These are phyloP conservation scores for Lecanoromycetidae sp. DNA, from an alignment of 2,329 filamentous ascomycete species.

Conservation along the genomic window DNA sequence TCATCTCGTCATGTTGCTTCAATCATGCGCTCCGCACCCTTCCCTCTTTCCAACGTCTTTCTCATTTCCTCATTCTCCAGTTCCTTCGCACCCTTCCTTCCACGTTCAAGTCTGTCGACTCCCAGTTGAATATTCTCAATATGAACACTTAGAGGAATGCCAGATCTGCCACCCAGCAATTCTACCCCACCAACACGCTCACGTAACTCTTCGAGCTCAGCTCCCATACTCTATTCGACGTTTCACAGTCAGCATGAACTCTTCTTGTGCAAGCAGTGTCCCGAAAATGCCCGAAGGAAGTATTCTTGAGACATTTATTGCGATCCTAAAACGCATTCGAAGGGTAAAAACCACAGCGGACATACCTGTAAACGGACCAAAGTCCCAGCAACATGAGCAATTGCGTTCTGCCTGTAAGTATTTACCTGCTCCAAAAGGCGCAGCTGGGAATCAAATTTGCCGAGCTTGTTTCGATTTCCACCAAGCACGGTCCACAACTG, in stretches of 20 bases:
- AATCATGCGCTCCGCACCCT: conserved; percentile 27
- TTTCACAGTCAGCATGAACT: no score
- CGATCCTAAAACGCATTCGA: no score
- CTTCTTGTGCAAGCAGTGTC: no score
- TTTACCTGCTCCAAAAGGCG: conserved; percentile 54
- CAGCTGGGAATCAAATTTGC: conserved; percentile 52
- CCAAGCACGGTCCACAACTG: conserved; percentile 64
- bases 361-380: conserved; percentile 64
- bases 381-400: conserved; percentile 55
- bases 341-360: no score
- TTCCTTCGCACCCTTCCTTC: conserved; percentile 46
- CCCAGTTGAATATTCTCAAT: conserved; percentile 62
- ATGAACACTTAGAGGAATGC: conserved; percentile 58
- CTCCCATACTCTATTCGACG: conserved; percentile 59
- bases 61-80: conserved; percentile 48
- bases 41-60: conserved; percentile 39
- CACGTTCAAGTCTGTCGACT: conserved; percentile 57
- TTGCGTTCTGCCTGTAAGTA: conserved; percentile 51
- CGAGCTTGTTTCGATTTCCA: conserved; percentile 49
- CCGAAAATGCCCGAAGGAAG: no score
- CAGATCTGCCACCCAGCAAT: conserved; percentile 39
- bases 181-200: conserved; percentile 59
- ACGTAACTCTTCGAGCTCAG: conserved; percentile 57
- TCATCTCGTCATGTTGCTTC: conserved; percentile 10
- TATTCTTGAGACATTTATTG: no score